Percentiles rank a stretch among this genome's conserved stretches.
phyloP scores from a whole-genome alignment of 2,329 filamentous ascomycete genomes.

The Microdochium paspali region DNA sequence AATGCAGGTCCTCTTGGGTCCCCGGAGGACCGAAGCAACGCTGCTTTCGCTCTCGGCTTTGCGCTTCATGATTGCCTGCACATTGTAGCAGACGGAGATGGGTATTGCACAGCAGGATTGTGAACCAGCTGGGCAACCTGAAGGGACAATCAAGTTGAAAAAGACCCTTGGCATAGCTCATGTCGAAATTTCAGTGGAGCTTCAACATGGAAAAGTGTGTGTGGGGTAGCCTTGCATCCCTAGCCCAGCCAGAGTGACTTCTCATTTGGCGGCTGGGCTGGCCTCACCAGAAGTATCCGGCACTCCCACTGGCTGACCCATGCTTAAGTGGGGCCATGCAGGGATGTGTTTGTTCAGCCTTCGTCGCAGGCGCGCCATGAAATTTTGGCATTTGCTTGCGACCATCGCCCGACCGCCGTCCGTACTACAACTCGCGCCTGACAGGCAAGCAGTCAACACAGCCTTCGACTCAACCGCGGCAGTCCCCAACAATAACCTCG shows the following conservation, averaged over 20 bases:
- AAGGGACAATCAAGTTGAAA: neutral
- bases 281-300: neutral
- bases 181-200: neutral
- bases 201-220: neutral
- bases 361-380: neutral
- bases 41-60: neutral
- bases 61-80: neutral
- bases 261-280: neutral
- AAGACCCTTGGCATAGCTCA: neutral
- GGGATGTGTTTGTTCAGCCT: neutral
- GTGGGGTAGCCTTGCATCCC: neutral
- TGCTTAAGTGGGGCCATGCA: neutral
- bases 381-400: neutral
- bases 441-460: conserved; percentile 2
- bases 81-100: neutral
- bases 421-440: conserved; percentile 6
- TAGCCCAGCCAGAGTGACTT: neutral
- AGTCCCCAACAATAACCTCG: neutral
- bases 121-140: neutral
- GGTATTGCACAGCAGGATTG: neutral
- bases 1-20: neutral
- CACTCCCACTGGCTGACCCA: neutral
- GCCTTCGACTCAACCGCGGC: neutral
- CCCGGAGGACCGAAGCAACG: neutral
- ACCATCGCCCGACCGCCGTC: neutral